Base-by-base conservation (phyloP, 305 asterid species). In the Euphrasia arctica region DNA sequence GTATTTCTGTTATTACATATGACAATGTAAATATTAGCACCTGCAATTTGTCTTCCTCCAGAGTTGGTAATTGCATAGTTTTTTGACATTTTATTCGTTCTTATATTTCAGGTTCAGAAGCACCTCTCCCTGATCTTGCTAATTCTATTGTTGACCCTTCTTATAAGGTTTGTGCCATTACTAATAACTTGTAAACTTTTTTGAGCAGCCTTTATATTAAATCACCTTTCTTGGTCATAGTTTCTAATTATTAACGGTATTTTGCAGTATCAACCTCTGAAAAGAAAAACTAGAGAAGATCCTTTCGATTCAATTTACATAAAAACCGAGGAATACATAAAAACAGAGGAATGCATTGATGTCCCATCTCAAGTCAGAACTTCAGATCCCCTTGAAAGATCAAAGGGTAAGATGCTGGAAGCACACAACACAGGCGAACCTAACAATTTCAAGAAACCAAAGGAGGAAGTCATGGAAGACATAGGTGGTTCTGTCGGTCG, bases 341-440 rank as follows among this genome's bases (percentile, higher is more conserved):
- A 89, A 79, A 67, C 79, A 6, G 98, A 89, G 82, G 93, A 77
- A 52, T 25, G 1, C 58, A 52, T 39, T 64, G 85, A 72, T 45
- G 64, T 41, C 58, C 61, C 49, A 60, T 62, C 80, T 69, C 72
- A 67, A 59, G 75, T 6, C 45, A 72, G 70, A 62, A 68, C 74
- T 66, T 62, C 80, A n/a, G 85, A 79, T 56, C 66, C 72, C 62
- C 76, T 82, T 52, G 85, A 79, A 61, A 87, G 72, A 72, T 58
- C 78, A 54, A 85, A 79, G 77, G 95, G 87, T 74, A 89, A 89
- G 83, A 81, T 80, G 75, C 92, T 88, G 25, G 72, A 72, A 74
- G 87, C 73, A 61, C 82, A 74, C 27, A 49, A 45, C 45, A 12
- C 66, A 9, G 85, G 82, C 47, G 81, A 79, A 58, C 71, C 54